Evolutionary conservation across 164 flowering plant species (phyloP).

Genomic region (Chloranthus sessilifolius): DNA sequence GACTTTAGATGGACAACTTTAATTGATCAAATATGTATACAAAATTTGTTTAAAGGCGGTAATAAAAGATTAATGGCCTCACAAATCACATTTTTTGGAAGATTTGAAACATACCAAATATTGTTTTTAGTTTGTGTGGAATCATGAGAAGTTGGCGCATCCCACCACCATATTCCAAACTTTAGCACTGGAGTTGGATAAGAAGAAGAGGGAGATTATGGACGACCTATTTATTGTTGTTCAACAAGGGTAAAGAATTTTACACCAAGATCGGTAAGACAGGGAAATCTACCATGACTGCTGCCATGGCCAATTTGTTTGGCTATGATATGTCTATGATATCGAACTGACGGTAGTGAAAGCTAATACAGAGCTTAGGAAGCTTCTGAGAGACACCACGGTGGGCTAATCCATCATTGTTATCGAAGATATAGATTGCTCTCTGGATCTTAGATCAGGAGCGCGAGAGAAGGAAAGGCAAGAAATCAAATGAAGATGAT

Average conservation of each 20-base stretch:
- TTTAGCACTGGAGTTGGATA: constrained; percentile 46
- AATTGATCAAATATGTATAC: too few relatives aligned
- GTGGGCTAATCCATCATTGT: constrained; percentile 53
- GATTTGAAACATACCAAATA: too few relatives aligned
- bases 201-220: constrained; percentile 44
- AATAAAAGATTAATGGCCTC: too few relatives aligned
- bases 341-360: constrained; percentile 56
- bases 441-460: constrained; percentile 55
- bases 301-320: constrained; percentile 62
- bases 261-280: constrained; percentile 50
- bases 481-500: constrained; percentile 27
- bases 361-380: constrained; percentile 48
- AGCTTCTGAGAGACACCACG: constrained; percentile 42
- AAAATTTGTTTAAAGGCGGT: too few relatives aligned
- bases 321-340: constrained; percentile 62
- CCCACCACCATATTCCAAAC: constrained; percentile 55
- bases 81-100: too few relatives aligned
- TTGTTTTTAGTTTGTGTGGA: too few relatives aligned
- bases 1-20: too few relatives aligned
- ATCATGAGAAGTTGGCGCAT: constrained; percentile 50
- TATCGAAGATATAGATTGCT: constrained; percentile 75
- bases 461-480: constrained; percentile 46
- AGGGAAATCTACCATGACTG: constrained; percentile 63
- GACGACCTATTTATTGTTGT: constrained; percentile 44
- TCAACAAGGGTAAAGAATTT: constrained; percentile 45